A percentile compares a stretch with the other conserved stretches of the same genome.
These are phyloP conservation scores for Plasmodium gallinaceum DNA, from an alignment of 169 alveolate species.

Conservation along the genomic window DNA sequence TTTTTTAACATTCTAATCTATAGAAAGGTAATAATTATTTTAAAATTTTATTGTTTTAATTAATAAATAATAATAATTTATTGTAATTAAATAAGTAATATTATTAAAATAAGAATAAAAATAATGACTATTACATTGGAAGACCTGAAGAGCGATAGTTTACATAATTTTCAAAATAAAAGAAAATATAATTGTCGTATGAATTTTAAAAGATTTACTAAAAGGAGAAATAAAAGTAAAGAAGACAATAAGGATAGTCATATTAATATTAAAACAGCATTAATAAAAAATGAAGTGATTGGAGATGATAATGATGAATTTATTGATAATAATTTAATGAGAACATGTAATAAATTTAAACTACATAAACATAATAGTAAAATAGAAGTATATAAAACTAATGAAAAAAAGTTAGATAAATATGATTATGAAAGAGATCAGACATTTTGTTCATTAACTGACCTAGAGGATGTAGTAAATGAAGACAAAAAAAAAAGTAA, in stretches of 20 bases:
- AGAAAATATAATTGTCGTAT: slow-evolving; percentile 70
- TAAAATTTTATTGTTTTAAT: too few species aligned
- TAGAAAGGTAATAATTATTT: too few species aligned
- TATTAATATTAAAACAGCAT: slow-evolving; percentile 80
- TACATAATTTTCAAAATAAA: slow-evolving; percentile 41
- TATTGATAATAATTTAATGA: slow-evolving; percentile 45
- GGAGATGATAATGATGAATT: slow-evolving; percentile 68
- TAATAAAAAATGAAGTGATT: slow-evolving; percentile 79
- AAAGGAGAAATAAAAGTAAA: slow-evolving; percentile 37
- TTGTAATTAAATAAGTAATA: slow-evolving; percentile 18
- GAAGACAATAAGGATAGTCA: slow-evolving; percentile 75
- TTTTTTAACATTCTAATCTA: too few species aligned
- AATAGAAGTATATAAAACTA: slow-evolving; percentile 17
- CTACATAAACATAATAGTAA: slow-evolving; percentile 17
- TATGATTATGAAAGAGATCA: slow-evolving; percentile 59
- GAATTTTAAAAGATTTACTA: slow-evolving; percentile 50
- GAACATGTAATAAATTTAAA: slow-evolving; percentile 46
- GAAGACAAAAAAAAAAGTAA: slow-evolving; percentile 38
- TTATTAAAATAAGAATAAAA: slow-evolving; percentile 17
- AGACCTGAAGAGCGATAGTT: slow-evolving; percentile 24
- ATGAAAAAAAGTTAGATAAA: slow-evolving; percentile 43
- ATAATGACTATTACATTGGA: slow-evolving; percentile 73
- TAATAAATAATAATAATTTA: neutral
- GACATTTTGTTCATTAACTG: slow-evolving; percentile 69
- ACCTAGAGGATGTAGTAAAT: slow-evolving; percentile 36